Evolutionary conservation across 139 green algal genomes (phyloP), one percentile per base, ranked within the genome.

Genomic region (Micractinium sp.): DNA sequence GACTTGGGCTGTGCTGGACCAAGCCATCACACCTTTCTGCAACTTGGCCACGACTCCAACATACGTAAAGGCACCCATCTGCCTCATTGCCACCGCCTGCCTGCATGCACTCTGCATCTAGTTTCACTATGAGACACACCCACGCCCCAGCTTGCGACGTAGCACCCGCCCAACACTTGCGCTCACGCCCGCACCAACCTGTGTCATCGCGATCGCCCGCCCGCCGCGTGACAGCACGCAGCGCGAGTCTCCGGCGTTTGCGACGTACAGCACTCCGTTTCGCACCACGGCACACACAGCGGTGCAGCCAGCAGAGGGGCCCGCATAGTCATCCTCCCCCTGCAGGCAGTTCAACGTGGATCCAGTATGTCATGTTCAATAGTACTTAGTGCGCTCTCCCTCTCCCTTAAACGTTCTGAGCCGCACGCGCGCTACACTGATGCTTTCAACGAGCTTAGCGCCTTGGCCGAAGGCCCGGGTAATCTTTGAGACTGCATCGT

Each of bases 251-350:
- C 93, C 94, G 71, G 93, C 93, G 77, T 96, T 96, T 3, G 94
- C 94, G 23, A 96, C 94, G 35, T 86, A 77, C 56, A 96, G 89
- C 27, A 82, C 79, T 22, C 80, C n/a, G 31, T 79, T 88, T 5
- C 39, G n/a, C 27, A 94, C 87, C 41, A 93, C 73, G 9, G 90
- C 88, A 38, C 89, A 91, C 38, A 94, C 93, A 36, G 93, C 93
- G 16, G 92, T 95, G 90, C 93, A 96, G 60, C 93, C 93, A 22
- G 93, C 93, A 47, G 86, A 86, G 67, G 93, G 93, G 39, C 91
- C 92, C 18, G 47, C 3, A 69, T 91, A 95, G 3, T 81, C 31
- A 23, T 85, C 86, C 23, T 90, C 69, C 0, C 47, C 88, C 63
- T 75, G 86, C 75, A 76, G n/a, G 74, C 47, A 41, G 63, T 5